A percentile compares a stretch with the other conserved stretches of the same genome.
phyloP scores from a whole-genome alignment of 2,329 filamentous ascomycete genomes.

The Talaromyces sp. region DNA sequence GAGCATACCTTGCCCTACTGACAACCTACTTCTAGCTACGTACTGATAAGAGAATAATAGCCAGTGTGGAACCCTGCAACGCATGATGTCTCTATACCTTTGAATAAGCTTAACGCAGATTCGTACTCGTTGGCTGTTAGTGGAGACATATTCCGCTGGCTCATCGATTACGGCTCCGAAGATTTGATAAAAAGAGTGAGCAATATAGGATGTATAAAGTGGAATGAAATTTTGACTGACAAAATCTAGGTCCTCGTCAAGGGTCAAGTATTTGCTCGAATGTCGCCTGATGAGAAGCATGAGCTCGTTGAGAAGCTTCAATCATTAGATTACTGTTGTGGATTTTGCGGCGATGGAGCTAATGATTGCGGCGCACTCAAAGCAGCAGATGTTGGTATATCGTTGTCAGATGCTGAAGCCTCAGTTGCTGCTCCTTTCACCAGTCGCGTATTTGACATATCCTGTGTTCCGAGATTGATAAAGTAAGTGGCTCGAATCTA shows the following conservation, averaged over 20 bases:
- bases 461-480: constrained; percentile 90
- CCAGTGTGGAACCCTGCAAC: constrained; percentile 69
- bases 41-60: constrained; percentile 37
- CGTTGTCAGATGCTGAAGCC: constrained; percentile 92
- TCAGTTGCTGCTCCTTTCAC: constrained; percentile 98
- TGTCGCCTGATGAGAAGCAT: constrained; percentile 98
- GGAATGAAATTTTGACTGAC: neutral
- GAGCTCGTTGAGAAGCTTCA: constrained; percentile 96
- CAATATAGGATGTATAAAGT: constrained; percentile 18
- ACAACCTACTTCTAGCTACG: neutral
- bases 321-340: constrained; percentile 89
- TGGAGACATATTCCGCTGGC: constrained; percentile 95
- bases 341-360: constrained; percentile 95
- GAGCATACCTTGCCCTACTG: constrained; percentile 24
- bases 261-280: constrained; percentile 92
- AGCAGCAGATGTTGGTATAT: constrained; percentile 95
- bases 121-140: constrained; percentile 88
- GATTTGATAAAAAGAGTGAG: constrained; percentile 67
- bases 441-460: constrained; percentile 91
- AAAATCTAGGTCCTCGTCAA: constrained; percentile 72
- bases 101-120: constrained; percentile 73
- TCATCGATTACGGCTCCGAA: constrained; percentile 84
- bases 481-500: constrained; percentile 47
- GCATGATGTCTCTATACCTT: constrained; percentile 77
- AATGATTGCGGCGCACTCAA: constrained; percentile 97